Evolutionary conservation across 2,329 filamentous ascomycete species (phyloP).

Genomic region (Beauveria sp.): DNA sequence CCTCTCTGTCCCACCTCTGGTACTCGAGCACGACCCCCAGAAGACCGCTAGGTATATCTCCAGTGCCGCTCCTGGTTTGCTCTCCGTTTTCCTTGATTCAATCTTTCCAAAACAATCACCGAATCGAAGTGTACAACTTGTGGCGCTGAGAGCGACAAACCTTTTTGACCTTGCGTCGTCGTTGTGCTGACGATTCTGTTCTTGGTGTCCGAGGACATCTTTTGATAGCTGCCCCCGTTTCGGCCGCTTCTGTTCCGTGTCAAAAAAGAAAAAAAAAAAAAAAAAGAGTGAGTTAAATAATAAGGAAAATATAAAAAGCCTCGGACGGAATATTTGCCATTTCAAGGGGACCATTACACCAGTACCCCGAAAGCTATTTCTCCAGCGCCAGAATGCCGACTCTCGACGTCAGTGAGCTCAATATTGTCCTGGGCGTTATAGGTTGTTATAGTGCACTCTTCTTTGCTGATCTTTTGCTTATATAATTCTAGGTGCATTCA

Average conservation of each 20-base stretch:
- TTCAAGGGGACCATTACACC: background rate
- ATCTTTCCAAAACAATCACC: too few species aligned
- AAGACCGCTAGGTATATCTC: background rate
- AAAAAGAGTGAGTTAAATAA: too few species aligned
- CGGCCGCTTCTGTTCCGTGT: too few species aligned
- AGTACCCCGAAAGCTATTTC: background rate
- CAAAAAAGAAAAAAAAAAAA: too few species aligned
- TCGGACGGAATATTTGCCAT: background rate
- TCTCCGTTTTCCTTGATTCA: background rate
- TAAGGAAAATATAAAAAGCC: too few species aligned
- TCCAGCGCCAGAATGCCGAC: slow-evolving; percentile 10
- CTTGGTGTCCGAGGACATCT: background rate
- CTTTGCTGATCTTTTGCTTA: slow-evolving; percentile 4
- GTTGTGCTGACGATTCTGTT: background rate
- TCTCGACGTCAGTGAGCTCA: slow-evolving; percentile 43
- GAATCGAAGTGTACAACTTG: background rate
- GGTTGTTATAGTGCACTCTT: slow-evolving; percentile 23
- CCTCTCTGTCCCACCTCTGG: background rate
- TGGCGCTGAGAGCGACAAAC: background rate
- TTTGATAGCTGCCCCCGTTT: background rate
- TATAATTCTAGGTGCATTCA: slow-evolving; percentile 31
- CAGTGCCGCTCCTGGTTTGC: background rate
- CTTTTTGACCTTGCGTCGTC: background rate
- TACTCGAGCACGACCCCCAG: background rate
- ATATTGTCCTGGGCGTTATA: slow-evolving; percentile 39